Conservation (phyloP, 2,329 filamentous ascomycete genomes). For the Blumeriella jaapii region DNA sequence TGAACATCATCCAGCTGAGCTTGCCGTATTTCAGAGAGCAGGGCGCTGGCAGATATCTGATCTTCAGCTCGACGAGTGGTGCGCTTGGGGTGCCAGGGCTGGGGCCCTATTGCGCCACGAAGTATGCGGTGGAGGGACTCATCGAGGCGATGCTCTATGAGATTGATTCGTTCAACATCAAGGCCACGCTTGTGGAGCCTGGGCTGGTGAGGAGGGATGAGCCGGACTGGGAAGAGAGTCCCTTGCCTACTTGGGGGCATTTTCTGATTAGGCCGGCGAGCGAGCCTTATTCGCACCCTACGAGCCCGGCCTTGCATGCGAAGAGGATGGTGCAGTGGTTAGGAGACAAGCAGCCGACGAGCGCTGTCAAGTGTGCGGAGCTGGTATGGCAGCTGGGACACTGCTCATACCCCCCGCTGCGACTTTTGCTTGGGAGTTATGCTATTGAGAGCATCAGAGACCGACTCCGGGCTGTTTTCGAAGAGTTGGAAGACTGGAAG, state of each 20-base stretch:
- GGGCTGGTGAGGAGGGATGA: constrained; percentile 83
- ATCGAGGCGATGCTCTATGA: constrained; percentile 97
- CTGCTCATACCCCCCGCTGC: constrained; percentile 82
- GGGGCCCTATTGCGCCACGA: constrained; percentile 91
- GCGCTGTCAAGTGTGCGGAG: constrained; percentile 85
- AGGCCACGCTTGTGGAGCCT: constrained; percentile 85
- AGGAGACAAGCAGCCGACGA: constrained; percentile 82
- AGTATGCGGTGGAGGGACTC: constrained; percentile 90
- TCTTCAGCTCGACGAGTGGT: constrained; percentile 87
- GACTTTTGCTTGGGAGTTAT: constrained; percentile 81
- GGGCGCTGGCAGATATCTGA: constrained; percentile 69
- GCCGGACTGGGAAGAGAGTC: constrained; percentile 38
- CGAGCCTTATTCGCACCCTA: constrained; percentile 65
- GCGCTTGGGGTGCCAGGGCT: constrained; percentile 88
- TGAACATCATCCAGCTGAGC: constrained; percentile 85
- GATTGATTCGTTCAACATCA: constrained; percentile 82
- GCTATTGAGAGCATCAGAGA: constrained; percentile 94
- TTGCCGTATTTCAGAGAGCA: constrained; percentile 78
- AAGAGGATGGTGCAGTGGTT: constrained; percentile 91
- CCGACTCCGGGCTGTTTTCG: constrained; percentile 76
- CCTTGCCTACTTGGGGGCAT: constrained; percentile 76
- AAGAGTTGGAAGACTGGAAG: constrained; percentile 92
- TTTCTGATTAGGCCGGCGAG: constrained; percentile 82
- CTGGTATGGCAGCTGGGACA: constrained; percentile 90
- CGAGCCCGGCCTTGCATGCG: constrained; percentile 77